Base-by-base conservation (phyloP, 306 rosid species). In the Vigna radiata region DNA sequence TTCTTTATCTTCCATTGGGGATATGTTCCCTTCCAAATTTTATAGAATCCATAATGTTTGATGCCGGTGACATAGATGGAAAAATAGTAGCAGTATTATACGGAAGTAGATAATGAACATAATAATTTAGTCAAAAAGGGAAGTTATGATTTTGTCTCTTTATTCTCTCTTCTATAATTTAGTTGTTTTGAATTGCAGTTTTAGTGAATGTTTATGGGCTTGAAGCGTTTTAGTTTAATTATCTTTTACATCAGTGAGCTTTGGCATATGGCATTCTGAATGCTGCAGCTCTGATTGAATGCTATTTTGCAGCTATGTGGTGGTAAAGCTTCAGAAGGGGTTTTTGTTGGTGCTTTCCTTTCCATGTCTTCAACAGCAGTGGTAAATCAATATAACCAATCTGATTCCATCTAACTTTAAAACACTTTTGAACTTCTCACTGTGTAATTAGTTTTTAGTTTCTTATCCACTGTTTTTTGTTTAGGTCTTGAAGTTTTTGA, bases 311-410 rank as follows among this genome's bases (percentile, higher is more conserved):
- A 96, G 99, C 81, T 96, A 84, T 96, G 97, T 70, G 98, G 99
- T 58, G 99, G 99, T 68, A 91, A 87, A 80, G 83, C 96, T 77
- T 92, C 98, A 19, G 99, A 96, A 83, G 99, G 97, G 81, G 89
- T 96, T 23, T 95, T 89, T 54, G 88, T 91, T 81, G 99, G 99
- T 75, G 91, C 88, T 81, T 87, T 96, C 77, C 94, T 89, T 75
- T 96, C 99, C 36, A 89, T 96, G 97, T 96, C 99, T 69, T 96
- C 96, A 15, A 96, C 98, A 44, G 98, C 99, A 63, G 99, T 92
- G 94, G 98, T 96, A 86, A 50, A 58, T 62, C 50, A 78, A 44
- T 77, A 86, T 36, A 77, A 64, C 70, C 83, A 48, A 63, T 72
- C 73, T 37, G 15, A 77, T 62, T 44, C 15, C 39, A 36, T 69